phyloP scores from a whole-genome alignment of 306 rosid species.

The Quercus wislizeni region DNA sequence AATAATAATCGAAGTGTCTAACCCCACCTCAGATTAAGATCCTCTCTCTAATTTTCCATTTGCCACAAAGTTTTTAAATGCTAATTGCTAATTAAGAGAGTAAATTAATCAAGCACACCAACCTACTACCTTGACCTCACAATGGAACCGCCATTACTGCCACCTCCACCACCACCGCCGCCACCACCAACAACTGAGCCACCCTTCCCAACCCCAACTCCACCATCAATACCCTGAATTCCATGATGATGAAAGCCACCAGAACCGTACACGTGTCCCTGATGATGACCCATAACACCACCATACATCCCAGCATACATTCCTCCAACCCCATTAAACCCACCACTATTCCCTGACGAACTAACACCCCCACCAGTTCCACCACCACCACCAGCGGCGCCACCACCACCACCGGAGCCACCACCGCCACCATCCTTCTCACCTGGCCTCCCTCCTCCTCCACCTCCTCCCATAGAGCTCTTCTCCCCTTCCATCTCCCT shows the following conservation, averaged over 20 bases:
- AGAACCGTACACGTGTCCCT: conserved; percentile 46
- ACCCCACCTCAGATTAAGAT: background rate
- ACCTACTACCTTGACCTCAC: conserved; percentile 39
- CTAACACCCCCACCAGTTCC: conserved; percentile 20
- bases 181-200: conserved; percentile 17
- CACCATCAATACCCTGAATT: conserved; percentile 15
- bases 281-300: conserved; percentile 44
- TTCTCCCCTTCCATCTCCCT: conserved; percentile 71
- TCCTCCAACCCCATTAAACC: conserved; percentile 42
- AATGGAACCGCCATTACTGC: conserved; percentile 18
- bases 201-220: conserved; percentile 12
- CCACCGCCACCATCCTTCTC: conserved; percentile 41
- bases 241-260: conserved; percentile 46
- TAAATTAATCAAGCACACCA: background rate
- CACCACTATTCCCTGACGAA: conserved; percentile 19
- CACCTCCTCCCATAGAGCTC: conserved; percentile 19
- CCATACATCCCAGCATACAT: conserved; percentile 53
- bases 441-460: conserved; percentile 19
- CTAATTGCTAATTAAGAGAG: background rate
- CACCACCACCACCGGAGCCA: conserved; percentile 25
- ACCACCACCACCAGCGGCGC: conserved; percentile 27
- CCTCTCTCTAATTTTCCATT: background rate
- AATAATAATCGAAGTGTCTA: no score
- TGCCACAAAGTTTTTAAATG: background rate
- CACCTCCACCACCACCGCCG: conserved; percentile 4